Percentiles rank a stretch among this genome's conserved stretches.
These are phyloP conservation scores for Helotiales sp. DNA, from an alignment of 2,329 filamentous ascomycete species.

Conservation along the genomic window DNA sequence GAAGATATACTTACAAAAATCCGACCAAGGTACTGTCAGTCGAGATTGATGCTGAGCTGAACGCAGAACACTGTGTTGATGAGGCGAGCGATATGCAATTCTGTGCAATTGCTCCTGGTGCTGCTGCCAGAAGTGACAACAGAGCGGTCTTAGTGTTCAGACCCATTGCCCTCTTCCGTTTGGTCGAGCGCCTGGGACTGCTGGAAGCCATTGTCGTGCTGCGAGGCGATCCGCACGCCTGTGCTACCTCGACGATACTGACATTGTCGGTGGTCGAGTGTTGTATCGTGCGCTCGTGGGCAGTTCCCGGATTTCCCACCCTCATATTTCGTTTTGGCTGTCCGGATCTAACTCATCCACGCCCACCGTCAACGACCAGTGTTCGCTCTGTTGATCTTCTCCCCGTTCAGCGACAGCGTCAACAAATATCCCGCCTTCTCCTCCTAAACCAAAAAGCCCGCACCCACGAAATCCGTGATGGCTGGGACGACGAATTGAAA, in stretches of 20 bases:
- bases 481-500: slow-evolving; percentile 20
- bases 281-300: slow-evolving; percentile 18
- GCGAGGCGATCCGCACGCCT: slow-evolving; percentile 4
- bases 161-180: slow-evolving; percentile 21
- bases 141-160: slow-evolving; percentile 28
- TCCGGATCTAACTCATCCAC: slow-evolving; percentile 21
- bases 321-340: slow-evolving; percentile 29
- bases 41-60: slow-evolving; percentile 70
- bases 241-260: slow-evolving; percentile 13
- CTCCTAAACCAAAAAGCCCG: background rate
- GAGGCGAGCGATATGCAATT: slow-evolving; percentile 65
- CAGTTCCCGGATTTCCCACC: slow-evolving; percentile 20
- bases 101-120: slow-evolving; percentile 32
- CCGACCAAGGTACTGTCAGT: slow-evolving; percentile 57
- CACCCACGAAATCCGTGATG: slow-evolving; percentile 10
- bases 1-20: slow-evolving; percentile 60
- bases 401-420: slow-evolving; percentile 11
- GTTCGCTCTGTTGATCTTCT: slow-evolving; percentile 21
- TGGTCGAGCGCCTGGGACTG: slow-evolving; percentile 13
- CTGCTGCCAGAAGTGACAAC: slow-evolving; percentile 32
- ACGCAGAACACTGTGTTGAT: slow-evolving; percentile 72
- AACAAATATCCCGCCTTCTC: slow-evolving; percentile 13
- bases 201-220: slow-evolving; percentile 12
- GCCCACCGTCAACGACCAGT: slow-evolving; percentile 15
- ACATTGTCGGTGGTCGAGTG: slow-evolving; percentile 20